These are phyloP conservation scores for Hyaloraphidium curvatum DNA, from an alignment of 192 early-diverging fungal genomes.

Conservation along the genomic window DNA sequence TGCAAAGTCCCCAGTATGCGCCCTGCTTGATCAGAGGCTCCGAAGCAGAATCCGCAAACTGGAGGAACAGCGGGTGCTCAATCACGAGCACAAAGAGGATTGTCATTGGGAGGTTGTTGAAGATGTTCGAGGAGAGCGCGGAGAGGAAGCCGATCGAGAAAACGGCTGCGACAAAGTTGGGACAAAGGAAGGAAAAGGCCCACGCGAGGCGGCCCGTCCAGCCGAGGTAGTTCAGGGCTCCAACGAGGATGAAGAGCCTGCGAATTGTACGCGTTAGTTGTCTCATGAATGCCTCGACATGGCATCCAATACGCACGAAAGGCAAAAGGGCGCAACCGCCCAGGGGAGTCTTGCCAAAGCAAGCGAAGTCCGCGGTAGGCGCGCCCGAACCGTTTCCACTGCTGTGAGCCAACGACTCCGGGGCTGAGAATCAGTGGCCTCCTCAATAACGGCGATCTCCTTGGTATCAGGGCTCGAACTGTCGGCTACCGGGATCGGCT, in stretches of 20 bases:
- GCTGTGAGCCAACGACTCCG: too few species aligned
- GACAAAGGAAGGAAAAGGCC: conserved; percentile 26
- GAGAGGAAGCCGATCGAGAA: conserved; percentile 40
- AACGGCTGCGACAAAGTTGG: conserved; percentile 31
- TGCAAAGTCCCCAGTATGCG: conserved; percentile 46
- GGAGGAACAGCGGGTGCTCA: conserved; percentile 35
- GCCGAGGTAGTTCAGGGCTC: conserved; percentile 37
- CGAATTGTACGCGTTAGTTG: too few species aligned
- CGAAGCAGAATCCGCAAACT: conserved; percentile 10
- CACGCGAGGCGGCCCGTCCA: conserved; percentile 51
- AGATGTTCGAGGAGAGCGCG: conserved; percentile 42
- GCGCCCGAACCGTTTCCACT: too few species aligned
- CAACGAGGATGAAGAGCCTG: conserved; percentile 77
- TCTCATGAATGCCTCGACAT: too few species aligned
- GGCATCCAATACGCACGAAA: too few species aligned
- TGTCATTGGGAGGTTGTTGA: conserved; percentile 78
- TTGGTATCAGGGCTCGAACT: too few species aligned
- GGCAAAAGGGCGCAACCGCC: too few species aligned
- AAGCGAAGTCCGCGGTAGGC: too few species aligned
- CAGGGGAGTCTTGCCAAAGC: too few species aligned
- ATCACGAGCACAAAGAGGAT: conserved; percentile 59
- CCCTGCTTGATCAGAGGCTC: conserved; percentile 25
- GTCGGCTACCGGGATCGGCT: too few species aligned
- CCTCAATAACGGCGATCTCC: too few species aligned
- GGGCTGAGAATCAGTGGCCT: too few species aligned